A percentile compares a stretch with the other conserved stretches of the same genome.
phyloP scores from a whole-genome alignment of 768 basidiomycete species.

The Tylopilus cervinicoccineus region DNA sequence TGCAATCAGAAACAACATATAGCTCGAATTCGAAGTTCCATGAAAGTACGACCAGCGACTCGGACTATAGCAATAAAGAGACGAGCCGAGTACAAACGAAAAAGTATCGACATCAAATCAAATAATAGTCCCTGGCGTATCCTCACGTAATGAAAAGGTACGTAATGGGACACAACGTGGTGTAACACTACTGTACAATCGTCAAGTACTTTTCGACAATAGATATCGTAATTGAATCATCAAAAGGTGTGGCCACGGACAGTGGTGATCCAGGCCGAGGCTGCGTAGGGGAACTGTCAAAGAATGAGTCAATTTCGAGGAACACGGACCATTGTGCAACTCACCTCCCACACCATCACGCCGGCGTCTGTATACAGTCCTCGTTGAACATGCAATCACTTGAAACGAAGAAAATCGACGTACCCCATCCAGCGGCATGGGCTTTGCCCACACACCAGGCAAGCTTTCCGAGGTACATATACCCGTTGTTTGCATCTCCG shows the following conservation, averaged over 20 bases:
- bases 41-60: too few relatives aligned
- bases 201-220: neutral
- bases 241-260: slow-evolving; percentile 10
- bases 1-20: too few relatives aligned
- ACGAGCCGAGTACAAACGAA: too few relatives aligned
- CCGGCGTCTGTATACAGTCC: slow-evolving; percentile 32
- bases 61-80: too few relatives aligned
- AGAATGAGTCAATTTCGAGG: neutral
- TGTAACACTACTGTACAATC: too few relatives aligned
- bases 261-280: slow-evolving; percentile 33
- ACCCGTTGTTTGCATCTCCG: slow-evolving; percentile 41
- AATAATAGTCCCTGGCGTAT: too few relatives aligned
- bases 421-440: slow-evolving; percentile 61
- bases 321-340: neutral
- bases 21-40: too few relatives aligned
- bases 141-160: too few relatives aligned
- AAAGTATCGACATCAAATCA: too few relatives aligned
- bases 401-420: slow-evolving; percentile 22
- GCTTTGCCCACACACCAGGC: slow-evolving; percentile 59
- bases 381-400: neutral
- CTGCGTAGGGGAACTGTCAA: slow-evolving; percentile 35
- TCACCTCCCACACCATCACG: slow-evolving; percentile 39
- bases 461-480: slow-evolving; percentile 51
- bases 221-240: too few relatives aligned
- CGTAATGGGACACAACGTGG: too few relatives aligned